A percentile compares a stretch with the other conserved stretches of the same genome.
Evolutionary conservation across 352 stramenopile genomes (phyloP).

Genomic region (Globisporangium polare): DNA sequence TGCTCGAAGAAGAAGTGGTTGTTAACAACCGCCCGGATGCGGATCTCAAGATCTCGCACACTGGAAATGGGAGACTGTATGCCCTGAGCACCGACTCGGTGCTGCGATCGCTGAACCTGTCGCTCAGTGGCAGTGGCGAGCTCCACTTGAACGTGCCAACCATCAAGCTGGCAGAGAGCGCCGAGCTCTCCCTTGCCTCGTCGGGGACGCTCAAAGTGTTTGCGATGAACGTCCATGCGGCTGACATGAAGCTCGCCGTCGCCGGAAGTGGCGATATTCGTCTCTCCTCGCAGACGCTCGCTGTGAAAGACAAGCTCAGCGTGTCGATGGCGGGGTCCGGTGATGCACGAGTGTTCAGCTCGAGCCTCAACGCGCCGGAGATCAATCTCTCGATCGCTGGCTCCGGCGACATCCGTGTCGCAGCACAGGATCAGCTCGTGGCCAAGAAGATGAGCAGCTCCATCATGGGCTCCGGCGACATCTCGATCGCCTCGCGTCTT

Average conservation of each 20-base stretch:
- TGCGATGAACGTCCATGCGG: slow-evolving; percentile 6
- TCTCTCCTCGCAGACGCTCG: slow-evolving; percentile 11
- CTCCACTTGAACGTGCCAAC: slow-evolving; percentile 24
- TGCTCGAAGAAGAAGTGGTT: slow-evolving; percentile 28
- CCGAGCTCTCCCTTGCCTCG: slow-evolving; percentile 7
- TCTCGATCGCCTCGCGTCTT: slow-evolving; percentile 14
- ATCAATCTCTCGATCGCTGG: slow-evolving; percentile 17
- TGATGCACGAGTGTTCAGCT: slow-evolving; percentile 3
- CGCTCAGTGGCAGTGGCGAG: slow-evolving; percentile 24
- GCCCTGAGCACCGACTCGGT: slow-evolving; percentile 14
- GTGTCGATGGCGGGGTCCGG: slow-evolving; percentile 17
- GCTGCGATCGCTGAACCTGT: slow-evolving; percentile 19
- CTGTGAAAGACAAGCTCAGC: slow-evolving; percentile 1
- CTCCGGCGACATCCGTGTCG: slow-evolving; percentile 21
- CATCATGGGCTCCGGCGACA: slow-evolving; percentile 20
- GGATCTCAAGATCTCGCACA: slow-evolving; percentile 17
- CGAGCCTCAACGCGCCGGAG: background rate
- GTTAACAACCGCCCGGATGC: slow-evolving; percentile 11
- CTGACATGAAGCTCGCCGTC: slow-evolving; percentile 6
- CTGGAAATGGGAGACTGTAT: slow-evolving; percentile 21
- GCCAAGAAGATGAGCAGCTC: slow-evolving; percentile 14
- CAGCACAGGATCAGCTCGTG: slow-evolving; percentile 15
- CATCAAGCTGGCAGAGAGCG: slow-evolving; percentile 6
- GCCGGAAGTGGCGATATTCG: slow-evolving; percentile 24
- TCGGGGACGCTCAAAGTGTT: slow-evolving; percentile 22